A percentile compares a stretch with the other conserved stretches of the same genome.
Evolutionary conservation across 345 rosid genomes (phyloP).

Genomic region (Pistacia atlantica): DNA sequence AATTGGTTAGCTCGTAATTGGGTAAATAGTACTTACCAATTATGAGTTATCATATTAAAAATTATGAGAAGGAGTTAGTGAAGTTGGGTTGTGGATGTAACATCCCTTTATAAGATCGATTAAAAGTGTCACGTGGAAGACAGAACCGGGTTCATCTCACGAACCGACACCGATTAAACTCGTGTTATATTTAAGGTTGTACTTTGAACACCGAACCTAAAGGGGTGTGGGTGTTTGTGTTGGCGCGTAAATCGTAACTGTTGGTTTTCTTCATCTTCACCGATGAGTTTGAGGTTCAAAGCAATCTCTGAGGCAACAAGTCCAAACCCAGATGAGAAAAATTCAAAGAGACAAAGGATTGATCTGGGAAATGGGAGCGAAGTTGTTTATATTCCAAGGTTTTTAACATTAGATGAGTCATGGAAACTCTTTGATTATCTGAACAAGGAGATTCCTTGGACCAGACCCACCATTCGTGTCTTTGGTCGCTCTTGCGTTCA

Average conservation of each 20-base stretch:
- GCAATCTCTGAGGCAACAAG: slow-evolving; percentile 6
- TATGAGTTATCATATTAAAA: no score
- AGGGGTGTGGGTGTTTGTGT: background rate
- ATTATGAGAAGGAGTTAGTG: no score
- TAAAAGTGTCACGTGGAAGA: background rate
- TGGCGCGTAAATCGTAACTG: background rate
- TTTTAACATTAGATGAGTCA: slow-evolving; percentile 49
- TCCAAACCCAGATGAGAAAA: slow-evolving; percentile 10
- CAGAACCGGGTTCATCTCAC: background rate
- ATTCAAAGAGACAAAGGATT: slow-evolving; percentile 25
- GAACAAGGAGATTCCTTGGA: slow-evolving; percentile 79
- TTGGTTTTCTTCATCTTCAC: background rate
- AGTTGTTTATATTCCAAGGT: slow-evolving; percentile 57
- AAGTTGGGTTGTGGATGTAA: no score
- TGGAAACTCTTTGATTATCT: slow-evolving; percentile 77
- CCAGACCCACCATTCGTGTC: slow-evolving; percentile 73
- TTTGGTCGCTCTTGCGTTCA: slow-evolving; percentile 71
- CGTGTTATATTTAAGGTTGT: background rate
- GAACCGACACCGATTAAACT: background rate
- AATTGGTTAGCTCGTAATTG: no score
- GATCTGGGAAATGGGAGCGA: slow-evolving; percentile 77
- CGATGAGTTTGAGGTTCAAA: slow-evolving; percentile 38
- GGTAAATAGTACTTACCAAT: no score
- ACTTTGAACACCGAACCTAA: background rate
- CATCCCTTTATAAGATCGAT: no score